phyloP scores from a whole-genome alignment of 108 stramenopile species.

The Schizochytrium sp. region DNA sequence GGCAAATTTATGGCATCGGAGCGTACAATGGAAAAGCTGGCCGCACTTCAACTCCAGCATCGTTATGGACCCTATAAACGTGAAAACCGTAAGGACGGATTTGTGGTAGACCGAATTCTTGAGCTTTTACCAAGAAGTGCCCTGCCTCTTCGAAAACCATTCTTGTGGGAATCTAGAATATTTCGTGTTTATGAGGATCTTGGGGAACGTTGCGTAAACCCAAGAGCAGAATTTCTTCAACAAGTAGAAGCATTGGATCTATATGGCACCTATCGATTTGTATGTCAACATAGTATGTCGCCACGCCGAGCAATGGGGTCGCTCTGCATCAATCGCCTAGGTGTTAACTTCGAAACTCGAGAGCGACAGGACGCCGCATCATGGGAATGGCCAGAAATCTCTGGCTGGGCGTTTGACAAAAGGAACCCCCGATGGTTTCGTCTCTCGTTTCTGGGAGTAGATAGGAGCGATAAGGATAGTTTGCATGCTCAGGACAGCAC shows the following conservation, averaged over 20 bases:
- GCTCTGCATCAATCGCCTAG: not conserved
- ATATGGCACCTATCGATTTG: not conserved
- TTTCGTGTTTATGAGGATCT: not conserved
- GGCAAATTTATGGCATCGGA: not conserved
- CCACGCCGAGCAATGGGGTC: not conserved
- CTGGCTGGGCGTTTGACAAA: not conserved
- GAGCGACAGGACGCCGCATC: not conserved
- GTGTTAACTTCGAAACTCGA: not conserved
- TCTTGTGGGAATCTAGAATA: not conserved
- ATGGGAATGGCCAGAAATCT: slow-evolving; percentile 10
- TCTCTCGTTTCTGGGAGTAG: not conserved
- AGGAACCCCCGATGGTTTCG: not conserved
- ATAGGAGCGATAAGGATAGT: not conserved
- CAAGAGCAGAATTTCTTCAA: not conserved
- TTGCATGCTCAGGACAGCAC: not conserved
- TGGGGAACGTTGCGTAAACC: not conserved
- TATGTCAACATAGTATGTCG: not conserved
- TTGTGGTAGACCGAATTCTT: not conserved
- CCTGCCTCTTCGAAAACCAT: not conserved
- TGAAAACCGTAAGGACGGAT: not conserved
- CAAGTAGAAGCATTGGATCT: not conserved
- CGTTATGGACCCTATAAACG: not conserved
- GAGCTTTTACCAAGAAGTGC: slow-evolving; percentile 16
- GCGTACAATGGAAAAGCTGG: not conserved
- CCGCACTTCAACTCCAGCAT: slow-evolving; percentile 16